Conservation (phyloP, 129 eudicot species). For the Solidago caesia region DNA sequence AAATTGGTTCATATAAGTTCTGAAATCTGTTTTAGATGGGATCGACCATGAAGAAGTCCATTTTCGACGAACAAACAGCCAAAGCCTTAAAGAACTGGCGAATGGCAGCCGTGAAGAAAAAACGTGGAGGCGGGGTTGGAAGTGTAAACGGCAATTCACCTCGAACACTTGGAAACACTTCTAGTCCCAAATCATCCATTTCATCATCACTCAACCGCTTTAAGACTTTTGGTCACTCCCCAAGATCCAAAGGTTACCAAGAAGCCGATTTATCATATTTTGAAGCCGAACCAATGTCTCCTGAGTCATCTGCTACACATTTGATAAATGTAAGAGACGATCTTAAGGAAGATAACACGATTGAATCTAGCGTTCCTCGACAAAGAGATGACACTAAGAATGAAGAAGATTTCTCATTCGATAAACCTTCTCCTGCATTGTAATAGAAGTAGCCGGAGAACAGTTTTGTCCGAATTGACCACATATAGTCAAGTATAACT, state of each 20-base stretch:
- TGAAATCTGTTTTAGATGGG: constrained; percentile 57
- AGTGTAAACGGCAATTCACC: constrained; percentile 39
- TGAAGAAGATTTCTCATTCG: constrained; percentile 65
- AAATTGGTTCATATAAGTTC: background rate
- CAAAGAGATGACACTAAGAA: constrained; percentile 29
- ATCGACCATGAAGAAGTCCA: constrained; percentile 70
- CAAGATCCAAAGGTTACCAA: constrained; percentile 35
- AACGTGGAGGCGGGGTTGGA: constrained; percentile 29
- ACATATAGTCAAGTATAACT: constrained; percentile 11
- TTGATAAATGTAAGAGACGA: constrained; percentile 42
- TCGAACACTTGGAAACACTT: constrained; percentile 28
- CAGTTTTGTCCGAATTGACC: constrained; percentile 16
- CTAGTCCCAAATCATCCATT: constrained; percentile 47
- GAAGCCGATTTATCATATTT: constrained; percentile 37
- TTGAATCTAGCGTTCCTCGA: constrained; percentile 30
- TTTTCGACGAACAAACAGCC: constrained; percentile 80
- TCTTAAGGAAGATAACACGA: constrained; percentile 18
- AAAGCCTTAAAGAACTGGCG: constrained; percentile 69
- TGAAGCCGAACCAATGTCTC: constrained; percentile 42
- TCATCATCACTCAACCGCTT: constrained; percentile 59
- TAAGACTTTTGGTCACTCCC: constrained; percentile 67
- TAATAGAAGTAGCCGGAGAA: constrained; percentile 20
- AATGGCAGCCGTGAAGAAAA: constrained; percentile 62
- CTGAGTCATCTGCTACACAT: constrained; percentile 33
- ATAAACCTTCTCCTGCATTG: constrained; percentile 33